Percentiles rank a stretch among this genome's conserved stretches.
These are phyloP conservation scores for Suillus discolor DNA, from an alignment of 768 basidiomycete species.

Conservation along the genomic window DNA sequence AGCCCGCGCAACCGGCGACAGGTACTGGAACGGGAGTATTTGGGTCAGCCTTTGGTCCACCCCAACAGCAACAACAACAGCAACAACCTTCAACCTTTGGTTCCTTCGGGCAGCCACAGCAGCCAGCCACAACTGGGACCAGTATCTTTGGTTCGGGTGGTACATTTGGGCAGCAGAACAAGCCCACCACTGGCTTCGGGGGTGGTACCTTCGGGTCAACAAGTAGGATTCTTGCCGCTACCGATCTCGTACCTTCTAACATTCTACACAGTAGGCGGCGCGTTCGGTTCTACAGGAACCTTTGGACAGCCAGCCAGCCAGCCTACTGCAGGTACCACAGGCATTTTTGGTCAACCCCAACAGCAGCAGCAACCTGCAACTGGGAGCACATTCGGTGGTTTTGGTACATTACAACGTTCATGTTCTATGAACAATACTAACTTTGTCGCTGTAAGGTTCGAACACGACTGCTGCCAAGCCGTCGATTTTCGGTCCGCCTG, in stretches of 20 bases:
- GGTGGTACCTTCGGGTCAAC: slow-evolving; percentile 26
- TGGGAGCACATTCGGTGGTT: slow-evolving; percentile 42
- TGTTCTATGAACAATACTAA: background rate
- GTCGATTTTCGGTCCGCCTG: slow-evolving; percentile 50
- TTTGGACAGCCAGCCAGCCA: slow-evolving; percentile 34
- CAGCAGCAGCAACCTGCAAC: slow-evolving; percentile 31
- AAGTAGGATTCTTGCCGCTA: slow-evolving; percentile 16
- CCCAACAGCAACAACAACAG: slow-evolving; percentile 32
- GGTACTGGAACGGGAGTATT: slow-evolving; percentile 44
- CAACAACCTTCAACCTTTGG: slow-evolving; percentile 46
- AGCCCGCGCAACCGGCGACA: slow-evolving; percentile 41
- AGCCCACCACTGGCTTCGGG: slow-evolving; percentile 34
- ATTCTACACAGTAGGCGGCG: slow-evolving; percentile 18
- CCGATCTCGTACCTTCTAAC: slow-evolving; percentile 9
- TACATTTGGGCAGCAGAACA: slow-evolving; percentile 32
- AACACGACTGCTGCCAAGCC: slow-evolving; percentile 41
- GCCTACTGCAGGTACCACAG: slow-evolving; percentile 21
- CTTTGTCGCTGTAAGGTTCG: slow-evolving; percentile 26
- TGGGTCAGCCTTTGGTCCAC: slow-evolving; percentile 44
- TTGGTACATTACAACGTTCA: slow-evolving; percentile 28
- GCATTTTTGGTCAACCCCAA: slow-evolving; percentile 40
- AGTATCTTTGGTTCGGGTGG: slow-evolving; percentile 35
- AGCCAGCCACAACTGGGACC: slow-evolving; percentile 30
- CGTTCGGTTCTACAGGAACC: slow-evolving; percentile 19
- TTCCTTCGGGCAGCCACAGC: slow-evolving; percentile 54